A percentile compares a stretch with the other conserved stretches of the same genome.
These are phyloP conservation scores for Amanita subjunquillea DNA, from an alignment of 768 basidiomycete genomes.

Conservation along the genomic window DNA sequence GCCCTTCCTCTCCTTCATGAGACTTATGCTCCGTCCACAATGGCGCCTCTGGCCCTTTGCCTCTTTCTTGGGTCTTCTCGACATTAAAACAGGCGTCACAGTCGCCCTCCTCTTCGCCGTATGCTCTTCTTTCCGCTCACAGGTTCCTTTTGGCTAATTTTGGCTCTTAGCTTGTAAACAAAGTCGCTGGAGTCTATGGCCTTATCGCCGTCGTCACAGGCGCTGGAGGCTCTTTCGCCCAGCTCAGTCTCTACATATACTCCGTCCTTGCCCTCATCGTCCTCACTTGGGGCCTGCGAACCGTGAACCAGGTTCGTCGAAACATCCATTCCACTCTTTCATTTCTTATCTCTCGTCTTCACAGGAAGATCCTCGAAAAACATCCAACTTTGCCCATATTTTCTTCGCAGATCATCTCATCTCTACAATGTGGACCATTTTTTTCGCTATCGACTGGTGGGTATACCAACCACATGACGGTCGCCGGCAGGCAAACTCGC, in stretches of 20 bases:
- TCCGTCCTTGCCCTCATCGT: conserved; percentile 75
- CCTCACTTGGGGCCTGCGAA: conserved; percentile 79
- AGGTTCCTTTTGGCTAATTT: background rate
- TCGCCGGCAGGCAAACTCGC: conserved; percentile 64
- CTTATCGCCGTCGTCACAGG: conserved; percentile 86
- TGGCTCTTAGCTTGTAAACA: conserved; percentile 69
- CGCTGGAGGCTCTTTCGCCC: conserved; percentile 86
- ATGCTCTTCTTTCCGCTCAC: conserved; percentile 18
- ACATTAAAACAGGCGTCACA: conserved; percentile 90
- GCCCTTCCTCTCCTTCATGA: conserved; percentile 35
- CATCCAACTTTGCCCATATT: conserved; percentile 83
- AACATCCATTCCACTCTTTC: conserved; percentile 1
- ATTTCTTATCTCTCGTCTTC: conserved; percentile 4
- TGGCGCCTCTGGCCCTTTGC: conserved; percentile 75
- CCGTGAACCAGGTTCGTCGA: conserved; percentile 68
- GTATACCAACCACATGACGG: conserved; percentile 89
- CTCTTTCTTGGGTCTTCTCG: conserved; percentile 79
- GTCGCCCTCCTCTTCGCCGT: conserved; percentile 87
- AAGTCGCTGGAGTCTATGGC: conserved; percentile 96
- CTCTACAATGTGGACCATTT: conserved; percentile 84
- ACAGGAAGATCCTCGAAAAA: conserved; percentile 82
- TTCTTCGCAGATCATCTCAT: conserved; percentile 90
- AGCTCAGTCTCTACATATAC: conserved; percentile 90
- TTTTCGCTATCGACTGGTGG: conserved; percentile 91
- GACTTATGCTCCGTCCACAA: conserved; percentile 73